A percentile compares a stretch with the other conserved stretches of the same genome.
These are phyloP conservation scores for Thelonectria discophora DNA, from an alignment of 2,329 filamentous ascomycete species.

Conservation along the genomic window DNA sequence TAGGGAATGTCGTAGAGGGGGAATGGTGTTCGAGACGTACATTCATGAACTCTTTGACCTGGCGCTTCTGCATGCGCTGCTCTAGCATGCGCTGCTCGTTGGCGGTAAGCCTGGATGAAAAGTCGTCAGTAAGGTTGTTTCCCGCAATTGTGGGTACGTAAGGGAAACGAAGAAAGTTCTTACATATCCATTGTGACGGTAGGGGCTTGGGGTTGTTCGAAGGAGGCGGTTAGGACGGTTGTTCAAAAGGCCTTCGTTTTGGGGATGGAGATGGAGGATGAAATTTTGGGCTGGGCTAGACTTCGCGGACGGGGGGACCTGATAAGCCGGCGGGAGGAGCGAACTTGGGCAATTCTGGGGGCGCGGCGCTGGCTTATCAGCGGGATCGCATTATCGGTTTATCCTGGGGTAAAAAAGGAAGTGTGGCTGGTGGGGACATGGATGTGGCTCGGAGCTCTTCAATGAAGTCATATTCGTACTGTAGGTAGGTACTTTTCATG, in stretches of 20 bases:
- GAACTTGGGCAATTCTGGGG: conserved; percentile 7
- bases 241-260: conserved; percentile 7
- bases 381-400: conserved; percentile 47
- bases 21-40: conserved; percentile 63
- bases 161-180: conserved; percentile 1
- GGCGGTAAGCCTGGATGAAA: conserved; percentile 66
- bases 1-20: conserved; percentile 8
- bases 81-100: conserved; percentile 93
- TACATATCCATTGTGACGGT: conserved; percentile 45
- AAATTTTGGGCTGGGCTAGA: conserved; percentile 41
- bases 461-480: too few relatives aligned
- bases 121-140: conserved; percentile 23
- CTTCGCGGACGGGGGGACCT: neutral
- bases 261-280: conserved; percentile 27
- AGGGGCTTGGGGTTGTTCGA: conserved; percentile 15
- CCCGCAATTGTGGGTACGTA: too few relatives aligned
- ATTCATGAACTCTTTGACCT: conserved; percentile 99
- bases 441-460: conserved; percentile 1
- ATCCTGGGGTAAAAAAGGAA: conserved; percentile 22
- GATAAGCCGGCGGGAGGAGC: conserved; percentile 30
- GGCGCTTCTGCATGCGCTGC: conserved; percentile 93
- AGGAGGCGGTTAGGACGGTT: conserved; percentile 9
- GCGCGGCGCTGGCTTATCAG: conserved; percentile 35
- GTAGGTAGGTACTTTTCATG: too few relatives aligned
- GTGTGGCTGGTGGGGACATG: neutral